phyloP scores from a whole-genome alignment of 495 filamentous ascomycete species.

The Staphylotrichum tortipilum region DNA sequence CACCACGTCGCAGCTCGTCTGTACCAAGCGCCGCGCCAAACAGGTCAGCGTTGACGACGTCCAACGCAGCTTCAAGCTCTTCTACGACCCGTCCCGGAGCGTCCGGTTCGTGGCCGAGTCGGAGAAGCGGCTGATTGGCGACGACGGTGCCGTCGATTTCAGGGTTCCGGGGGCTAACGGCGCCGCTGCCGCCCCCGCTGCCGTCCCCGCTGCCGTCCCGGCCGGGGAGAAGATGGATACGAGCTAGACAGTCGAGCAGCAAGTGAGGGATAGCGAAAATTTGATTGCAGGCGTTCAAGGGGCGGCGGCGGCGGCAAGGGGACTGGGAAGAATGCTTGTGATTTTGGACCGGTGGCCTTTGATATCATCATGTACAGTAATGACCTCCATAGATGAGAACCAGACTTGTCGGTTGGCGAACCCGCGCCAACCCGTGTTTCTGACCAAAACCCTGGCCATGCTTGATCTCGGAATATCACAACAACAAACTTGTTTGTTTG shows the following conservation, averaged over 20 bases:
- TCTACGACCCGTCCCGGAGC: slow-evolving; percentile 81
- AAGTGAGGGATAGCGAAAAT: neutral
- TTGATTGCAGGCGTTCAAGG: slow-evolving; percentile 17
- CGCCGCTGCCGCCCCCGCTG: slow-evolving; percentile 14
- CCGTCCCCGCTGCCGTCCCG: neutral
- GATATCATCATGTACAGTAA: slow-evolving; percentile 10
- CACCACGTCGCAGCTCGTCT: slow-evolving; percentile 78
- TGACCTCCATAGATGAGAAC: slow-evolving; percentile 1
- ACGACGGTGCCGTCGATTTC: slow-evolving; percentile 71
- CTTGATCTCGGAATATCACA: no score
- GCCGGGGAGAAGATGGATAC: slow-evolving; percentile 78
- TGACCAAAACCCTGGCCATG: no score
- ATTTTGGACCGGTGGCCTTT: slow-evolving; percentile 1
- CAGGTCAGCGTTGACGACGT: slow-evolving; percentile 83
- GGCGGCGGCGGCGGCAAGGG: no score
- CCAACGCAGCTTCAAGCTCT: slow-evolving; percentile 83
- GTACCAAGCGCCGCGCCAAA: slow-evolving; percentile 63
- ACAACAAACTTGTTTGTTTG: no score
- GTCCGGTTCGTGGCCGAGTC: slow-evolving; percentile 83
- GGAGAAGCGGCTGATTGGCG: slow-evolving; percentile 87
- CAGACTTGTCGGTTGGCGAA: neutral
- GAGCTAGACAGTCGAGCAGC: no score
- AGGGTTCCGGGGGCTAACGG: slow-evolving; percentile 40
- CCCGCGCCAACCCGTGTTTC: neutral
- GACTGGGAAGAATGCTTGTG: slow-evolving; percentile 14